Conservation (phyloP, 2,329 filamentous ascomycete genomes). For the Fusarium aywerte region DNA sequence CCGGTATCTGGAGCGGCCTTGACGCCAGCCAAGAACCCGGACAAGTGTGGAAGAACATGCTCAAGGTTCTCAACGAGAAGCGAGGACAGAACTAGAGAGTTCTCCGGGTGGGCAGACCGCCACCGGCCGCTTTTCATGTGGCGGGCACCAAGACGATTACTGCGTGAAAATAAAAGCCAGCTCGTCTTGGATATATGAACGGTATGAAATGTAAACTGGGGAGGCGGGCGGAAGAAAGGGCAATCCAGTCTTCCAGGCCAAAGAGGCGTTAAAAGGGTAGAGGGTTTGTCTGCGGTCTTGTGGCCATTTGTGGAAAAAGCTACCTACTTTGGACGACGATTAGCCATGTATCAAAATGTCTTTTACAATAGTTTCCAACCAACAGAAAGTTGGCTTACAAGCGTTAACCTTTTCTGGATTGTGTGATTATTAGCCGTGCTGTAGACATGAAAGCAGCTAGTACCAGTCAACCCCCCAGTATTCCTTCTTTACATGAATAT, state of each 20-base stretch:
- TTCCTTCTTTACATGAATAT: too few species aligned
- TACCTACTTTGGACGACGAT: conserved; percentile 44
- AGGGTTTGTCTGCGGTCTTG: conserved; percentile 44
- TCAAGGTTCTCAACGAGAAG: conserved; percentile 79
- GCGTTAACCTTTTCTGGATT: conserved; percentile 8
- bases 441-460: not conserved
- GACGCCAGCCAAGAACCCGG: conserved; percentile 97
- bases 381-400: conserved; percentile 41
- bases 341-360: conserved; percentile 47
- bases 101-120: conserved; percentile 23
- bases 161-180: conserved; percentile 34
- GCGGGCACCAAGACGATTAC: conserved; percentile 39
- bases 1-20: conserved; percentile 94
- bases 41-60: conserved; percentile 92
- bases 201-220: conserved; percentile 41
- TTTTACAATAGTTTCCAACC: conserved; percentile 40
- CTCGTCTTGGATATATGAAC: conserved; percentile 46
- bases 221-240: conserved; percentile 18
- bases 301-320: conserved; percentile 45
- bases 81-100: conserved; percentile 46
- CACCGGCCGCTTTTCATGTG: conserved; percentile 47
- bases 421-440: not conserved
- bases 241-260: conserved; percentile 37
- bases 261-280: conserved; percentile 46
- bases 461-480: not conserved